Conservation (phyloP, 129 eudicot species). For the Flaveria ramosissima region DNA sequence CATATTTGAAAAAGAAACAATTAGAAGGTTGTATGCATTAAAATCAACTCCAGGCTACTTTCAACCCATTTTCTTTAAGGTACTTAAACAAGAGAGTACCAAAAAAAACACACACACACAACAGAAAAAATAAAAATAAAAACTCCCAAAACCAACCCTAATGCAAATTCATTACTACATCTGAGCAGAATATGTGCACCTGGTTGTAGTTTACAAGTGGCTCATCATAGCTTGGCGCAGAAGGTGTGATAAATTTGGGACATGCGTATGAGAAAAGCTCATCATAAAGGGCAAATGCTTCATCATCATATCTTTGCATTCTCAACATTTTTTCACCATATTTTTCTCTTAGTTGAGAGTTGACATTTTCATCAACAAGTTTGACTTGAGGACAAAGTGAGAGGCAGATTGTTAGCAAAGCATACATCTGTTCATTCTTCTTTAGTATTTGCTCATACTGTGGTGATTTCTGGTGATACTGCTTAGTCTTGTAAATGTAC, state of each 20-base stretch:
- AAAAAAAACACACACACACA: no score
- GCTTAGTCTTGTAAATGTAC: constrained; percentile 88
- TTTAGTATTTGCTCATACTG: constrained; percentile 95
- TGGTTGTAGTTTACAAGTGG: constrained; percentile 96
- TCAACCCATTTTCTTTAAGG: background rate
- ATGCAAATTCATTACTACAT: background rate
- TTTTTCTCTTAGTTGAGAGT: constrained; percentile 83
- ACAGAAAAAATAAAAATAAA: background rate
- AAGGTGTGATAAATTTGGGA: constrained; percentile 97
- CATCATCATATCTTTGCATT: constrained; percentile 89
- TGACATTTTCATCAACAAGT: constrained; percentile 89
- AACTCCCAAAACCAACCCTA: background rate
- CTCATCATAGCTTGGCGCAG: constrained; percentile 88
- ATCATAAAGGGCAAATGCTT: constrained; percentile 76
- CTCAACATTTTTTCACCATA: constrained; percentile 91
- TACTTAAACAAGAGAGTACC: background rate
- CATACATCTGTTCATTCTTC: constrained; percentile 99
- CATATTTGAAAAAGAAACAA: background rate
- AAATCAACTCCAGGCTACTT: background rate
- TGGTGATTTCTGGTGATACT: constrained; percentile 89
- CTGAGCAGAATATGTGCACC: constrained; percentile 41
- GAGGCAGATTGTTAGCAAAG: constrained; percentile 76
- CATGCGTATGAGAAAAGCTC: constrained; percentile 98
- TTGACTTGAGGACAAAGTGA: constrained; percentile 91
- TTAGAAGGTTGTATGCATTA: background rate